Evolutionary conservation across 169 alveolate species (phyloP), one percentile per base, ranked within the genome.

Genomic region (Cryptosporidium tyzzeri): DNA sequence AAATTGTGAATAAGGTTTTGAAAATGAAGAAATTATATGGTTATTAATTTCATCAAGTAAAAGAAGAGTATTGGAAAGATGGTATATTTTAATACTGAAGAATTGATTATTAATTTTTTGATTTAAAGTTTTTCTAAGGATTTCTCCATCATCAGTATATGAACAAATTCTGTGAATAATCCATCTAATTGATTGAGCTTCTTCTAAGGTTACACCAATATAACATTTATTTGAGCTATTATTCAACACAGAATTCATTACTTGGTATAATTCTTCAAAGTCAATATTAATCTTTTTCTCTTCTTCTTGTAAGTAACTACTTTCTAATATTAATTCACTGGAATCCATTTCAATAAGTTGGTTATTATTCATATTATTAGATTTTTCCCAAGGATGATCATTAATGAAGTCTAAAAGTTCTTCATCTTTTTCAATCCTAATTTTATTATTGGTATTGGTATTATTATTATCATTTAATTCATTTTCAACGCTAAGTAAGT

Each of bases 141-240:
- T 44, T 48, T 70, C 67, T 21, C 65, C 59, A 70, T 3, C 8
- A 8, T 39, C 26, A 18, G 51, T 21, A 35, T 31, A 35, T 16
- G 85, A 50, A 6, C 51, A 35, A n/a, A 61, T n/a, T 7, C 53
- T 18, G 16, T 75, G 86, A 31, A 75, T 75, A 8, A 75, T 3
- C 86, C 86, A 75, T 61, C 86, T 75, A 12, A 75, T 75, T 12
- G 73, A 59, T 26, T 75, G 86, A 55, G 86, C 86, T 31, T 75
- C 86, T 39, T 75, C 86, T 26, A 75, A 39, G 31, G 74, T 59
- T 26, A 75, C 73, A 12, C 62, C 86, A 33, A 61, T 23, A 61
- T 59, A 75, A 59, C 61, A 39, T 29, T 41, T 59, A 16, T 75
- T 75, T 12, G 86, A 75, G 26, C 33, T 59, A 12, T 44, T 59